Evolutionary conservation across 176 grass and related monocot species (phyloP), one percentile per base, ranked within the genome.

Genomic region (Ensete ventricosum): DNA sequence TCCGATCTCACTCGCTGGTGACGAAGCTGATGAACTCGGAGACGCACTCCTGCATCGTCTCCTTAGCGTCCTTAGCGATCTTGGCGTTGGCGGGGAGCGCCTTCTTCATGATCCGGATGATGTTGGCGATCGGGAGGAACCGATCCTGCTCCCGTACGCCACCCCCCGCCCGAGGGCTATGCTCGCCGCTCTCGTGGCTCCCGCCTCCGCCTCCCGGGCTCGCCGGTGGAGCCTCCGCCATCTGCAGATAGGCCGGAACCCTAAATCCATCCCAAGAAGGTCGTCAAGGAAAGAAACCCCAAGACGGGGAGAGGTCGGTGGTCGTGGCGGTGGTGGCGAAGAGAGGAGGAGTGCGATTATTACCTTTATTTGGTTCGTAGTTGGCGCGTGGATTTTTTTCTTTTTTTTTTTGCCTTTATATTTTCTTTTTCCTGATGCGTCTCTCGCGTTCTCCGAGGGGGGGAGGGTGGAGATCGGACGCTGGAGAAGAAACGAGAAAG

Each of bases 31-130:
- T 89, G 84, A 92, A 92, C 90, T 89, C 90, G 11, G 90, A 92
- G 64, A 92, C 87, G 77, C 90, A 92, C 80, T 92, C 84, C 90
- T 89, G 90, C 63, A 92, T 84, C 52, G 87, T 86, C 82, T 92
- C 90, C 79, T 89, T 92, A 54, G 90, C 79, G 64, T 92, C 90
- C 82, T 92, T 92, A 69, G 90, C 90, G 64, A 92, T 84, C 87
- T 92, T 89, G 55, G 84, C 90, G 77, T 92, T 92, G 19, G 86
- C 76, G 17, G 86, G 86, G 79, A 92, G 81, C 34, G 83, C 90
- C 84, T 92, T 92, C 90, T 92, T 92, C 90, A 89, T 92, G 86
- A 92, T 92, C 55, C 90, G 86, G 58, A 83, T 92, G 79, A 92
- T 86, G 79, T 89, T 92, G 63, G 90, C 86, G 84, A 92, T 87